A percentile compares a stretch with the other conserved stretches of the same genome.
Conservation (phyloP, 768 basidiomycete species). For the Macrocybe gigantea region DNA sequence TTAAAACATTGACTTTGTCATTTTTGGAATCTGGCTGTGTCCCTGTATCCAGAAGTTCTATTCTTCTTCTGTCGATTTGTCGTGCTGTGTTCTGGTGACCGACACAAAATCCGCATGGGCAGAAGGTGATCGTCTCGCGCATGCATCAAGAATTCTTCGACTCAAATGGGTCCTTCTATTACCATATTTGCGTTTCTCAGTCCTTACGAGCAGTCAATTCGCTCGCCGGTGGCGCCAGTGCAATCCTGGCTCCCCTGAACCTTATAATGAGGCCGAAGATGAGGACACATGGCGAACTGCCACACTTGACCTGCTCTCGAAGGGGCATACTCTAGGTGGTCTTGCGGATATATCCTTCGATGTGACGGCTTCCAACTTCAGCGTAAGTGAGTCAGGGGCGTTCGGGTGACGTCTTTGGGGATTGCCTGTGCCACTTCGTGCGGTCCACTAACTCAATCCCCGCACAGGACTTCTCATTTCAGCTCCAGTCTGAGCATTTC, state of each 20-base stretch:
- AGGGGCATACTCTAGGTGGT: constrained; percentile 58
- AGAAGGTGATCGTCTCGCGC: constrained; percentile 45
- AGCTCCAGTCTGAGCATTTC: constrained; percentile 52
- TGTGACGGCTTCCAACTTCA: constrained; percentile 50
- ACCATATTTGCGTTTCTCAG: constrained; percentile 23
- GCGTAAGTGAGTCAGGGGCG: constrained; percentile 33
- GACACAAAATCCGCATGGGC: constrained; percentile 73
- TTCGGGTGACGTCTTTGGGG: not conserved
- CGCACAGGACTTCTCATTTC: constrained; percentile 60
- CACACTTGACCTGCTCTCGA: constrained; percentile 48
- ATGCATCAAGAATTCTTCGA: constrained; percentile 1
- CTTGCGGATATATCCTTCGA: constrained; percentile 55
- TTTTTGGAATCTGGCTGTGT: not conserved
- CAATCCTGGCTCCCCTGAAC: constrained; percentile 34
- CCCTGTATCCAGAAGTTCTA: constrained; percentile 52
- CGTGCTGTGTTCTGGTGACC: constrained; percentile 59
- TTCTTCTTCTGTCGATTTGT: constrained; percentile 46
- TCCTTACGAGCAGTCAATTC: constrained; percentile 48
- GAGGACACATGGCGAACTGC: constrained; percentile 61
- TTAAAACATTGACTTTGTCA: not conserved
- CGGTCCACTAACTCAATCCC: not conserved
- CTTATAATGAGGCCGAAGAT: constrained; percentile 25
- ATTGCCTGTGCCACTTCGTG: too few relatives aligned
- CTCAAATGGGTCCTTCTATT: constrained; percentile 9
- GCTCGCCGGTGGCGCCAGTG: constrained; percentile 66